Base-by-base conservation (phyloP, 495 filamentous ascomycete genomes). In the Penicillium simplicissimum region DNA sequence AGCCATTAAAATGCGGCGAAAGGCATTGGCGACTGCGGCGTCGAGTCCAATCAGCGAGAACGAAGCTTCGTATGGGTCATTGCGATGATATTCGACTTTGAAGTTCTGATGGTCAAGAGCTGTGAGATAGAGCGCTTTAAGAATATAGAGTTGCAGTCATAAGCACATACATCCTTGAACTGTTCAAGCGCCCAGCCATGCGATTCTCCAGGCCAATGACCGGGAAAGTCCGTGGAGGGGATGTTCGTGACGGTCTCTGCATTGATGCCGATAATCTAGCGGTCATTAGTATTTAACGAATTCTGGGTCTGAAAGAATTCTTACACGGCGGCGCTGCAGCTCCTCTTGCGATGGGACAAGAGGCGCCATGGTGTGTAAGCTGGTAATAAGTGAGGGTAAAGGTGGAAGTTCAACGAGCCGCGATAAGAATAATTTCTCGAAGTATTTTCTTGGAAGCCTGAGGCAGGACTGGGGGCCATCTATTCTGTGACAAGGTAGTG, bases 1-100 rank as follows among this genome's bases (percentile, higher is more conserved):
- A 57, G 95, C 88, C 77, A 99, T 88, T 61, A 98, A 84, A 68
- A 99, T 98, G 49, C 96, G 91, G 64, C 96, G 95, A 82, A 98
- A 96, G 68, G 96, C 96, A 75, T 99, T 99, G 65, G 96, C 93
- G 70, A 99, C 88, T 57, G 90, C 84, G 65, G 96, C 93, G 69
- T 99, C 93, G 64, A 94, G 74, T 68, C 93, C 92, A 71, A 96
- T 87, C 65, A 98, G 85, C 21, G 93, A 97, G 81, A 98, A 98
- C 36, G 88, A 87, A 59, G 89, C 74, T 67, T 96, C 88, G 72
- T 84, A 81, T 42, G 83, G 83, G 34, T 87, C 81, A 74, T 92
- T 92, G 54, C 89, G 81, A 82, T 96, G 90, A 76, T 96, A 95
- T 70, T 92, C 79, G 72, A 98, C 82, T 19, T 77, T 71, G 74